phyloP scores from a whole-genome alignment of 2,329 filamentous ascomycete genomes.

The Neonectria punicea region DNA sequence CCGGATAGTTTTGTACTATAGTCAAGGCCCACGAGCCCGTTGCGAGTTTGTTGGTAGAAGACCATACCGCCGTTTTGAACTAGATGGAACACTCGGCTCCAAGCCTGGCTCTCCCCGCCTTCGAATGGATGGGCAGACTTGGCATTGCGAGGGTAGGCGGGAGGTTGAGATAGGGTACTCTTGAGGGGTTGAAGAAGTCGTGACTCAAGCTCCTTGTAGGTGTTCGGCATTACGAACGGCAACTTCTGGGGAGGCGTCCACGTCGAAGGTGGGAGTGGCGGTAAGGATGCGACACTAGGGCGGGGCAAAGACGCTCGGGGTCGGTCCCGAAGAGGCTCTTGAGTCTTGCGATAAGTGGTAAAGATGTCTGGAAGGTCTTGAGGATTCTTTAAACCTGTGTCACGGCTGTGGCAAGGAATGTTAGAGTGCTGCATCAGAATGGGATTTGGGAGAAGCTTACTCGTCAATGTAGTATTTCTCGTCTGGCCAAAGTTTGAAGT shows the following conservation, averaged over 20 bases:
- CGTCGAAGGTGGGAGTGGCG: conserved; percentile 61
- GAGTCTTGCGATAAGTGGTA: conserved; percentile 77
- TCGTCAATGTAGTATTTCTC: conserved; percentile 85
- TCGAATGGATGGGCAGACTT: conserved; percentile 72
- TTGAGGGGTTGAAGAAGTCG: conserved; percentile 68
- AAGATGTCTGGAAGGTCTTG: conserved; percentile 78
- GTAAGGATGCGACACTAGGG: conserved; percentile 63
- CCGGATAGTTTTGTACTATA: conserved; percentile 82
- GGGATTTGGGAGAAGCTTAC: conserved; percentile 59
- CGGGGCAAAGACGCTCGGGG: conserved; percentile 67
- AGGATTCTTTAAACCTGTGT: conserved; percentile 67
- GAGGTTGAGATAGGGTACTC: conserved; percentile 60
- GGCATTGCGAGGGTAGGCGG: conserved; percentile 62
- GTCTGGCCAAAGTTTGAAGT: conserved; percentile 75
- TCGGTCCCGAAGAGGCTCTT: conserved; percentile 75
- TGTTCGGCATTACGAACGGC: conserved; percentile 72
- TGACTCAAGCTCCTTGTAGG: conserved; percentile 62
- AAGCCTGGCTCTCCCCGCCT: conserved; percentile 73
- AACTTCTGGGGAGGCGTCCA: conserved; percentile 66
- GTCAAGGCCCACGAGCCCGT: conserved; percentile 75
- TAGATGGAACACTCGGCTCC: conserved; percentile 68
- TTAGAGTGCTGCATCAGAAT: conserved; percentile 15
- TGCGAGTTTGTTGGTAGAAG: conserved; percentile 75
- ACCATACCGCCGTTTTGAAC: conserved; percentile 69
- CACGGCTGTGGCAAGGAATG: conserved; percentile 61